Base-by-base conservation (phyloP, 306 rosid genomes). In the Prunus armeniaca region DNA sequence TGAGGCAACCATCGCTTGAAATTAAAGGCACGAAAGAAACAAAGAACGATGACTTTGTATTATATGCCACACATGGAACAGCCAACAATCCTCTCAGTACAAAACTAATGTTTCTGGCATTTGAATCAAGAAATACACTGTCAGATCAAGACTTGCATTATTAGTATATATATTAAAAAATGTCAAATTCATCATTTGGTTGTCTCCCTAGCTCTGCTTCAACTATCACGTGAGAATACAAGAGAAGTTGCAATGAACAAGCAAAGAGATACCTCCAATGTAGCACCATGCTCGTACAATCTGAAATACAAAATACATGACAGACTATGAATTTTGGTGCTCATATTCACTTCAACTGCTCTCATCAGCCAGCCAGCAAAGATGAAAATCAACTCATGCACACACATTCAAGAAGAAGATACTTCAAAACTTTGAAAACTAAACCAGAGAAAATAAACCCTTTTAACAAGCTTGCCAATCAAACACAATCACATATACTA, bases 261-360 rank as follows among this genome's bases (percentile, higher is more conserved):
- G 65, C 66, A 73, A 70, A 65, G 78, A 69, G 67, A 70, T 24
- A 22, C 12, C 65, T 60, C 41, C 19, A 60, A 52, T 78, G 47
- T 80, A 4, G 85, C 88, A 84, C 81, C 80, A 81, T 81, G 81
- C 88, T 74, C 85, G 88, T 84, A 71, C 66, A 79, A 80, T 58
- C 85, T 71, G 88, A 68, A 72, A 75, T 54, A 78, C 57, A 57
- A 34, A 2, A 60, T 43, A 22, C 72, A 56, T 72, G 1, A 56
- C 78, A 78, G 81, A 78, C 81, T 56, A 65, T 61, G 83, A 84
- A 69, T 71, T 78, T 65, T 68, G 76, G 85, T 80, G 87, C 80
- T 17, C 22, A 12, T 30, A 9, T 43, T 58, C 71, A 43, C 34
- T 52, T 46, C 2, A 32, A 38, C 58, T 34, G 14, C 3, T 22